Percentiles rank a stretch among this genome's conserved stretches.
These are phyloP conservation scores for Paramecium primaurelia DNA, from an alignment of 73 alveolate genomes.

Conservation along the genomic window DNA sequence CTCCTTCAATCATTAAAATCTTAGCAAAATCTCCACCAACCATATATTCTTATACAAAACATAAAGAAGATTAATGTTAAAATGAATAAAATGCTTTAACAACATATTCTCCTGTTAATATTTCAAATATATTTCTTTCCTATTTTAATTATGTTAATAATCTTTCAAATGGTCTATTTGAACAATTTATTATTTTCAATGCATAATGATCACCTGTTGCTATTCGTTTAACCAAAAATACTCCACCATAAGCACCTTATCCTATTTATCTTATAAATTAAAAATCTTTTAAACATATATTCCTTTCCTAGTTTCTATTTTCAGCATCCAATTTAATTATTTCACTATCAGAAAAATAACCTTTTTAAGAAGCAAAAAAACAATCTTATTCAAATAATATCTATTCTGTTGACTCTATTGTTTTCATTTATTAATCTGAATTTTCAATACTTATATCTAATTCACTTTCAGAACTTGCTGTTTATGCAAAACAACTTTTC, in stretches of 20 bases:
- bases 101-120: conserved; percentile 7
- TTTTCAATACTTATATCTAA: neutral
- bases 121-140: conserved; percentile 45
- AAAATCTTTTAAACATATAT: conserved; percentile 35
- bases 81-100: conserved; percentile 42
- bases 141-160: neutral
- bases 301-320: conserved; percentile 15
- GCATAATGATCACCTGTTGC: conserved; percentile 69
- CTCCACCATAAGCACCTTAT: conserved; percentile 74
- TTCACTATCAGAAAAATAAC: conserved; percentile 47
- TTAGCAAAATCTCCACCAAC: conserved; percentile 65
- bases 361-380: conserved; percentile 50
- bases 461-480: conserved; percentile 31
- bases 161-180: conserved; percentile 35
- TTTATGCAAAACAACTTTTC: conserved; percentile 25
- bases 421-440: neutral
- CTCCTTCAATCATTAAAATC: conserved; percentile 61
- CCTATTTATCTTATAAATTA: conserved; percentile 52
- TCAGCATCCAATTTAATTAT: conserved; percentile 19
- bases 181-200: conserved; percentile 63
- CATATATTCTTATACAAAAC: conserved; percentile 46
- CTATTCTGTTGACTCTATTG: neutral
- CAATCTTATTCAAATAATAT: conserved; percentile 5
- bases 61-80: conserved; percentile 23
- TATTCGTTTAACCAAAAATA: conserved; percentile 59